Base-by-base conservation (phyloP, 176 grass and related monocot species). In the Oryza longistaminata region DNA sequence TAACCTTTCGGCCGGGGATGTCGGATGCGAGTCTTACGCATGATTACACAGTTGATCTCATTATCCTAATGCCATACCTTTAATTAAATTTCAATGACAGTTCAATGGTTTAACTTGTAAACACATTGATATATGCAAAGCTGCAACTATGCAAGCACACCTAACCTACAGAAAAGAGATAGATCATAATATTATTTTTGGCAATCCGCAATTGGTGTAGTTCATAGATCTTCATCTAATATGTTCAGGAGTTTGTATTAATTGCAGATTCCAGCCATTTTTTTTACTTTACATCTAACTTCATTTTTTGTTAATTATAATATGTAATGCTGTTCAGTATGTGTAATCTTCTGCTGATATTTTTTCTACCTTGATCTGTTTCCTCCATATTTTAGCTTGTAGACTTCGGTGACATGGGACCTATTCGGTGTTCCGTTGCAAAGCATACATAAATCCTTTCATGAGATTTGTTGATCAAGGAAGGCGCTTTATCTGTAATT, bases 381-480 rank as follows among this genome's bases (percentile, higher is more conserved):
- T 64, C 2, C 53, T 81, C n/a, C 19, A 46, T 75, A 73, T 90
- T 88, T 69, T 90, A 97, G 94, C 73, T 97, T 70, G 94, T 94
- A 53, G 92, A 97, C 76, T 97, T 97, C 87, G 94, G 94, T 61
- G 94, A 97, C 37, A 94, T 84, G 79, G n/a, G 94, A 79, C 94
- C 94, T 33, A 85, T 97, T 75, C 81, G 94, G 70, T 97, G 94
- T 86, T 88, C 88, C 90, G 94, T 77, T 97, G 94, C 90, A 97
- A 97, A 89, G 88, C 85, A 29, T 97, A 97, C 76, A 89, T 97
- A 83, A 97, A 97, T 85, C 87, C 92, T 88, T 92, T 94, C 81
- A 97, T 97, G 94, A 94, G 83, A 90, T 97, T 97, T 83, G 74
- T 92, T 76, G 94, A 97, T 70, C 94, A 94, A 89, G 94, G 94